phyloP scores from a whole-genome alignment of 176 grass and related monocot species.

The Avena sativa region DNA sequence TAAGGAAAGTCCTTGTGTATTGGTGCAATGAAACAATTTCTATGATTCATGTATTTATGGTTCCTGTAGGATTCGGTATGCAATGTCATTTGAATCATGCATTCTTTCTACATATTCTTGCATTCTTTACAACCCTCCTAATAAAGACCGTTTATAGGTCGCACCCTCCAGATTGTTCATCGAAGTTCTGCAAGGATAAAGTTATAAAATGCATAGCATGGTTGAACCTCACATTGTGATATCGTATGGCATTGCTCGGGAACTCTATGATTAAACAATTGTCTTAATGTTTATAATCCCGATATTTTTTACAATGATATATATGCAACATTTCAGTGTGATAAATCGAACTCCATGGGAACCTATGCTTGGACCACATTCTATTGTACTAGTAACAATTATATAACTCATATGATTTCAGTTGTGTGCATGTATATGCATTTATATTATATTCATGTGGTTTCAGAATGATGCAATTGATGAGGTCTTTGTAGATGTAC shows the following conservation, averaged over 20 bases:
- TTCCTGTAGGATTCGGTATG: not conserved
- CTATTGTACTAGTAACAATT: not conserved
- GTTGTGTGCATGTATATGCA: not conserved
- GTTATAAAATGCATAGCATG: not conserved
- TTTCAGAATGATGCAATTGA: not conserved
- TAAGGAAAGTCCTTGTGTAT: no score
- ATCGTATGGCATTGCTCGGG: no score
- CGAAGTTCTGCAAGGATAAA: not conserved
- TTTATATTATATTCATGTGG: not conserved
- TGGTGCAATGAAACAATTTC: not conserved
- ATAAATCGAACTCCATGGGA: not conserved
- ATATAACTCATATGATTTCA: not conserved
- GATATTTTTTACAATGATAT: not conserved
- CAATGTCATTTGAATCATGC: not conserved
- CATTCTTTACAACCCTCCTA: not conserved
- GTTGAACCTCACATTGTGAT: not conserved
- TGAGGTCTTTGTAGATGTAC: no score
- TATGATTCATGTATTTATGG: not conserved
- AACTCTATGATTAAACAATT: no score
- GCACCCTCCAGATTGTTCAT: not conserved
- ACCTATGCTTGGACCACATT: not conserved
- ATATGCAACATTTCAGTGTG: not conserved
- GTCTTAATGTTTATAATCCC: not conserved
- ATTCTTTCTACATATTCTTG: not conserved
- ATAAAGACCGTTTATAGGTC: not conserved